These are phyloP conservation scores for Podospora pseudocomata DNA, from an alignment of 495 filamentous ascomycete genomes.

Conservation along the genomic window DNA sequence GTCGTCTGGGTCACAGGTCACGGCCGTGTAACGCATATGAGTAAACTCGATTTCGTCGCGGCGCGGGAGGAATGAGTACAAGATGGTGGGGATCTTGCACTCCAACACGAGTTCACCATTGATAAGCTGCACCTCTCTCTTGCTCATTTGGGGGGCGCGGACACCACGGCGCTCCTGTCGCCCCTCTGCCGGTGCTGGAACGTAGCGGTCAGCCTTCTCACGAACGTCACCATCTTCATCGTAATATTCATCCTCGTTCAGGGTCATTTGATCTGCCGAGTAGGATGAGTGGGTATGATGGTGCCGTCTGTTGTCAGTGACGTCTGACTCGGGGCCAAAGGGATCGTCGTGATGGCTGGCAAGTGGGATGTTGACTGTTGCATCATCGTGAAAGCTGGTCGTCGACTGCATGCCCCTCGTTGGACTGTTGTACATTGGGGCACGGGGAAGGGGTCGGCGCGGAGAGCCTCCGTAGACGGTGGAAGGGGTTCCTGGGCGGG, in stretches of 20 bases:
- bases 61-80: conserved; percentile 89
- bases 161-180: conserved; percentile 82
- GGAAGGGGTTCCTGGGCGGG: conserved; percentile 84
- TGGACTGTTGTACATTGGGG: conserved; percentile 70
- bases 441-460: conserved; percentile 82
- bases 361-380: conserved; percentile 58
- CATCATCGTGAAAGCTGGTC: conserved; percentile 45
- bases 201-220: conserved; percentile 69
- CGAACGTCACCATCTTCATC: conserved; percentile 54
- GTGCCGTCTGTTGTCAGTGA: conserved; percentile 36
- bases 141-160: conserved; percentile 80
- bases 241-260: conserved; percentile 34
- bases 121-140: conserved; percentile 91
- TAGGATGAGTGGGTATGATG: conserved; percentile 53
- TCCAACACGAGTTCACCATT: conserved; percentile 97
- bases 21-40: conserved; percentile 99
- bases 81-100: conserved; percentile 97
- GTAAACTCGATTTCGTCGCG: conserved; percentile 95
- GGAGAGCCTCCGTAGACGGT: conserved; percentile 83
- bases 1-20: conserved; percentile 96
- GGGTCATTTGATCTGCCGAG: conserved; percentile 54
- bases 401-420: conserved; percentile 27
- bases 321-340: conserved; percentile 62
- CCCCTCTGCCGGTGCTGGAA: conserved; percentile 71
- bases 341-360: conserved; percentile 63